Base-by-base conservation (phyloP, 2,329 filamentous ascomycete species). In the Talaromyces atroroseus region DNA sequence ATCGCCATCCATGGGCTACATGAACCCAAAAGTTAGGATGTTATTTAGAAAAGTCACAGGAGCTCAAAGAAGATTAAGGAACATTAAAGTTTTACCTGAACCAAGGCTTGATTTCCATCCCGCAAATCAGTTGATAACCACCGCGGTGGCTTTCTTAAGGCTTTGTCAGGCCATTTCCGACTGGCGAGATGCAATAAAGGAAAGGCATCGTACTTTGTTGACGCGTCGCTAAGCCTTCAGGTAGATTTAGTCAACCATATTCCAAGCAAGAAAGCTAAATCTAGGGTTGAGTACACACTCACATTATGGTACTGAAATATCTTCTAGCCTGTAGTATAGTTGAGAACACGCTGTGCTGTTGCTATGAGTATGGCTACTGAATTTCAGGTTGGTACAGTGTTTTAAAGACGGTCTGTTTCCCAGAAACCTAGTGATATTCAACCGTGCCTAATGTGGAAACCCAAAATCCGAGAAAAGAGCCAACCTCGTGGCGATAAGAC, bases 101-200 rank as follows among this genome's bases (percentile, higher is more conserved):
- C 85, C 73, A 96, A 79, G 72, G 87, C 92, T 78, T 96, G 92
- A 79, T 96, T 96, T 58, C 92, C 92, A 79, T 97, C 92, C 67
- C 92, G 81, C 66, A 95, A 77, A 71, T 92, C 89, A 42, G 90
- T 94, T 47, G 89, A 87, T 69, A 96, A 84, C 91, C 92, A 97
- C 67, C 92, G 82, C 29, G 91, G 92, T 50, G 91, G 83, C 76
- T 92, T 92, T 66, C 89, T 83, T 66, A 96, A 82, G 44, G 82
- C 84, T 76, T 88, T 92, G 69, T 82, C 82, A 10, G 91, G 91
- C 91, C 91, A 95, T 87, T 78, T 74, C 60, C 78, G 73, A 62
- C 80, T 74, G 16, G 76, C 74, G 38, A 80, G 72, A 60, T 78
- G 63, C 57, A 76, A 62, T 12, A 75, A 74, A 64, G 75, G 71